Base-by-base conservation (phyloP, 805 yeast genomes). In the Barnettozyma wickerhamii region DNA sequence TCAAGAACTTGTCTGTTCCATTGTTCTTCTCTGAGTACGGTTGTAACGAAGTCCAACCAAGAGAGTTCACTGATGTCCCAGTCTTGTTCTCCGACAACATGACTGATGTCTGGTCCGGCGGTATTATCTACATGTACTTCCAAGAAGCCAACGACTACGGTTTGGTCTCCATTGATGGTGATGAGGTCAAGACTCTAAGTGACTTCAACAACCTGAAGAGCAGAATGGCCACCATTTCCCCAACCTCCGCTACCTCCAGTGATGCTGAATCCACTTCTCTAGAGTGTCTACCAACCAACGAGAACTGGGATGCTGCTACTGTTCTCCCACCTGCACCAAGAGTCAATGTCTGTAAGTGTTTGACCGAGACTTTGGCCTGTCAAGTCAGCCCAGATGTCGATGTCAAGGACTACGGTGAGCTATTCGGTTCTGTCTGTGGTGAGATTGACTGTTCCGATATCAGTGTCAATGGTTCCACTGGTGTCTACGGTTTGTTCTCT, bases 41-140 rank as follows among this genome's bases (percentile, higher is more conserved):
- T 42, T 87, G 95, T 71, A 88, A 85, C 60, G 69, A 67, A 15
- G 75, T 71, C 31, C 67, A 70, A 55, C 95, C 96, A 46, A 77
- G 96, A 64, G 67, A 72, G 54, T 87, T 87, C 68, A 71, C 80
- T 27, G 95, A 87, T 59, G 85, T 87, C 45, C 73, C 68, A 13
- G 74, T 89, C 5, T 61, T 87, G 7, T 87, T 72, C 66, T 64
- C 79, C 24, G 69, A 64, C 46, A 66, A 84, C 20, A 87, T 87
- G 95, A 82, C 93, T 36, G 84, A 77, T 55, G 90, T 87, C 38
- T 88, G 95, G 93, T 85, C 95, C 31, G 96, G 96, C 59, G 96
- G 96, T 64, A 84, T 87, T 53, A 91, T 85, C 40, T 87, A 88
- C 74, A 85, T 85, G 93, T 87, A 85, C 68, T 84, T 81, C 62